These are phyloP conservation scores for Magnaporthiopsis poae DNA, from an alignment of 2,329 filamentous ascomycete species.

Conservation along the genomic window DNA sequence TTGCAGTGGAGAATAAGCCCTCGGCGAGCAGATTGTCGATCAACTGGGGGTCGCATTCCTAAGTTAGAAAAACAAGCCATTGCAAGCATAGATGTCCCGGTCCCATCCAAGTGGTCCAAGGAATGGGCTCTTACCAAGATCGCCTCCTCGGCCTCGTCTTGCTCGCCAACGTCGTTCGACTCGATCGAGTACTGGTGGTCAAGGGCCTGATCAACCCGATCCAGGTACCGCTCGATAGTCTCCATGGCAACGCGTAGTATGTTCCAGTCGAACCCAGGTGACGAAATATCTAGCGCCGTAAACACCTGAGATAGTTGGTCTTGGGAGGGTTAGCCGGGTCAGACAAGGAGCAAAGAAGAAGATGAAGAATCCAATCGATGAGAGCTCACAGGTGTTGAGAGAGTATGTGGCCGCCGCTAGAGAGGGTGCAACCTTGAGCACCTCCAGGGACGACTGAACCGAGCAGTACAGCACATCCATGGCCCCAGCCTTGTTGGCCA, in stretches of 20 bases:
- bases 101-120: neutral
- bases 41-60: slow-evolving; percentile 14
- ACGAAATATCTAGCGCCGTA: slow-evolving; percentile 33
- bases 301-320: slow-evolving; percentile 42
- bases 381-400: slow-evolving; percentile 29
- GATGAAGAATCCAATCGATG: slow-evolving; percentile 15
- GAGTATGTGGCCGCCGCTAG: slow-evolving; percentile 39
- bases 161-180: slow-evolving; percentile 16
- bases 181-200: slow-evolving; percentile 31
- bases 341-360: slow-evolving; percentile 5
- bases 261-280: slow-evolving; percentile 37
- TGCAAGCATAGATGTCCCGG: neutral
- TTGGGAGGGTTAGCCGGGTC: slow-evolving; percentile 16
- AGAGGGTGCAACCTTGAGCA: slow-evolving; percentile 35
- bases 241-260: slow-evolving; percentile 35
- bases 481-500: slow-evolving; percentile 41
- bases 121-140: slow-evolving; percentile 24
- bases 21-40: slow-evolving; percentile 40
- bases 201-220: slow-evolving; percentile 30
- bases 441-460: slow-evolving; percentile 39
- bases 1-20: slow-evolving; percentile 36
- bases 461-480: slow-evolving; percentile 43
- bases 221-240: slow-evolving; percentile 37
- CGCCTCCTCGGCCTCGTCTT: slow-evolving; percentile 36
- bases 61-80: slow-evolving; percentile 11